These are phyloP conservation scores for Acanthamoeba triangularis DNA, from an alignment of 208 protist species.

Conservation along the genomic window DNA sequence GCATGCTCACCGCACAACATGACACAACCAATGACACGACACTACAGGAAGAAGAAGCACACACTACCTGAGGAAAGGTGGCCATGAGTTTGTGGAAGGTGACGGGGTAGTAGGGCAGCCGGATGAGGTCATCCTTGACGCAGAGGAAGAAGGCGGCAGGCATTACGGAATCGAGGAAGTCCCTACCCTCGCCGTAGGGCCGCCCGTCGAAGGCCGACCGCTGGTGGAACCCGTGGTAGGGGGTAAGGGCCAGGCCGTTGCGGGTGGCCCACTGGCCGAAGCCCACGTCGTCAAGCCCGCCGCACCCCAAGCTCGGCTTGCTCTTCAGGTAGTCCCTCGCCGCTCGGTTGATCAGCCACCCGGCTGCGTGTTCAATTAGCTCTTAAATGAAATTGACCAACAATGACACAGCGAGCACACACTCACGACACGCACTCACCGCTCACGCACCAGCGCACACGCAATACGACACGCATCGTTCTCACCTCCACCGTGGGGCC, in stretches of 20 bases:
- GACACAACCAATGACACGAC: not conserved
- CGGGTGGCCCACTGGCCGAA: not conserved
- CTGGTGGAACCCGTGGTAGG: slow-evolving; percentile 1
- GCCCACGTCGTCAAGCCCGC: not conserved
- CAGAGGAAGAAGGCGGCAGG: not conserved
- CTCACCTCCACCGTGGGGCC: not conserved
- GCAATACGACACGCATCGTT: too few relatives aligned
- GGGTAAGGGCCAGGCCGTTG: not conserved
- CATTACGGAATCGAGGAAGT: not conserved
- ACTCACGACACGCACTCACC: not conserved
- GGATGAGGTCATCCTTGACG: slow-evolving; percentile 5
- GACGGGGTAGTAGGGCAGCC: not conserved
- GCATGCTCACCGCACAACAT: not conserved
- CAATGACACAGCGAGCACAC: too few relatives aligned
- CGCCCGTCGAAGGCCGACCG: not conserved
- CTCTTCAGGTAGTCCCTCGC: not conserved
- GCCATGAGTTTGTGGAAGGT: slow-evolving; percentile 3
- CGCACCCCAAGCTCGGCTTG: not conserved
- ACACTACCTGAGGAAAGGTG: not conserved
- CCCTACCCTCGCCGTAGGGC: not conserved
- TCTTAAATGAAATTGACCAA: not conserved
- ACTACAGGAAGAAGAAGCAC: too few relatives aligned
- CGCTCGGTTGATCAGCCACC: not conserved
- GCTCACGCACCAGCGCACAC: too few relatives aligned
- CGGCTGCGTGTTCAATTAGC: not conserved